Base-by-base conservation (phyloP, 768 basidiomycete species). In the Rubroboletus pulcherrimus region DNA sequence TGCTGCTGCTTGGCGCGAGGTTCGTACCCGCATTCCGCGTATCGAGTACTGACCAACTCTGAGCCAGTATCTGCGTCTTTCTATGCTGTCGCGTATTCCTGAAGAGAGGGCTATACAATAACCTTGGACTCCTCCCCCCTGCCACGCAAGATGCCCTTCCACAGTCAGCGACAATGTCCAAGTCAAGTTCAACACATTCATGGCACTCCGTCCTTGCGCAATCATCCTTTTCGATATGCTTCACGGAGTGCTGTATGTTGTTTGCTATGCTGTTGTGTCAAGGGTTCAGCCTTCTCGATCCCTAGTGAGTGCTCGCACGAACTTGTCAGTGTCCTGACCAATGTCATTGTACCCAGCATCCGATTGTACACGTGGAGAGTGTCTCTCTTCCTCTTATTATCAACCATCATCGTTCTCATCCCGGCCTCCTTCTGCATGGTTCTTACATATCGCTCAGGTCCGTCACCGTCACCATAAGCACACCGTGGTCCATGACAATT, bases 221-320 rank as follows among this genome's bases (percentile, higher is more conserved):
- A 41, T 75, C 73, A 1, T 67, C 84, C 7, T 92, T 93, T 62
- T 80, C 88, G 0, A 70, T 83, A 33, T 86, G 84, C 62, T 89
- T 92, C 67, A 80, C 86, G 1, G 91, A 92, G 71, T 82, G 85
- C 49, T 86, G 84, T 58, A 80, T 82, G 62, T 72, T 93, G 56
- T 92, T 92, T 63, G 58, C 83, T 12, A 74, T 93, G 53, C 74
- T 93, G 6, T 80, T 92, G 70, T 78, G 81, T n/a, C 91, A 93
- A 71, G 86, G 79, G 3, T 50, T 83, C 45, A 74, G 77, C 39
- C 41, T 84, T 1, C 75, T 91, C 37, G 73, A 79, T 35, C 64
- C 83, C 11, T 68, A 71, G 88, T 90, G 46, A 55, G 85, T 76
- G 24, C 33, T 44, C 30, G 5, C 43, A 54, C 10, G n/a, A 7